A percentile compares a stretch with the other conserved stretches of the same genome.
Conservation (phyloP, 2,329 filamentous ascomycete genomes). For the Paracoccidioides lutzii region DNA sequence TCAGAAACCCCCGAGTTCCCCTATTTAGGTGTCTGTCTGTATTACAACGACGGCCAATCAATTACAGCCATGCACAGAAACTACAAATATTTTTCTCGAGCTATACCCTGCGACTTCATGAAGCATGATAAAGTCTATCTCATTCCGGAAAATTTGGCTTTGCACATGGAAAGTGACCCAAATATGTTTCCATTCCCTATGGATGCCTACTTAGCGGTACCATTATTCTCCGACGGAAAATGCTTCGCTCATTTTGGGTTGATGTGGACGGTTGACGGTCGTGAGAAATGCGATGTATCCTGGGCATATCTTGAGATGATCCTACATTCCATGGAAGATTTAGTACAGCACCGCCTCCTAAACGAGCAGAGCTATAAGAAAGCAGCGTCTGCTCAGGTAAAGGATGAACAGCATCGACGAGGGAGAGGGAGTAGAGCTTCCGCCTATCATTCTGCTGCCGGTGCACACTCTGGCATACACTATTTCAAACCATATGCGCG, state of each 20-base stretch:
- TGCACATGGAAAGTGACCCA: constrained; percentile 46
- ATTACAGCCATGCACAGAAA: constrained; percentile 43
- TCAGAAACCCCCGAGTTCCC: constrained; percentile 47
- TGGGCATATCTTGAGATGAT: constrained; percentile 58
- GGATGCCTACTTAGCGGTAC: constrained; percentile 55
- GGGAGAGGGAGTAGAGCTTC: constrained; percentile 16
- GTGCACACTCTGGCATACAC: constrained; percentile 22
- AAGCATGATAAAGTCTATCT: constrained; percentile 58
- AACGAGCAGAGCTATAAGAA: constrained; percentile 2
- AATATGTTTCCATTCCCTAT: constrained; percentile 48
- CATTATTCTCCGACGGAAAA: constrained; percentile 51
- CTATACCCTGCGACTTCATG: constrained; percentile 55
- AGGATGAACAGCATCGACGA: constrained; percentile 38
- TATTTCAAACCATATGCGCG: constrained; percentile 57
- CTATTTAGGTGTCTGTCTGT: constrained; percentile 53
- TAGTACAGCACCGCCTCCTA: constrained; percentile 41
- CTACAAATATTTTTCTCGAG: constrained; percentile 52
- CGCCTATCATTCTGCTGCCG: constrained; percentile 13
- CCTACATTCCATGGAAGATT: constrained; percentile 54
- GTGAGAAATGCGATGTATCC: constrained; percentile 41
- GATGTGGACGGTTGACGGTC: constrained; percentile 55
- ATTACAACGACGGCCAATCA: constrained; percentile 49
- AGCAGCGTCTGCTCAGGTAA: not conserved
- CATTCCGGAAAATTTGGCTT: constrained; percentile 48
- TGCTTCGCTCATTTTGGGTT: constrained; percentile 59